Evolutionary conservation across 441 rosid genomes (phyloP), one percentile per base, ranked within the genome.

Genomic region (Pelargonium myrrhifolium): DNA sequence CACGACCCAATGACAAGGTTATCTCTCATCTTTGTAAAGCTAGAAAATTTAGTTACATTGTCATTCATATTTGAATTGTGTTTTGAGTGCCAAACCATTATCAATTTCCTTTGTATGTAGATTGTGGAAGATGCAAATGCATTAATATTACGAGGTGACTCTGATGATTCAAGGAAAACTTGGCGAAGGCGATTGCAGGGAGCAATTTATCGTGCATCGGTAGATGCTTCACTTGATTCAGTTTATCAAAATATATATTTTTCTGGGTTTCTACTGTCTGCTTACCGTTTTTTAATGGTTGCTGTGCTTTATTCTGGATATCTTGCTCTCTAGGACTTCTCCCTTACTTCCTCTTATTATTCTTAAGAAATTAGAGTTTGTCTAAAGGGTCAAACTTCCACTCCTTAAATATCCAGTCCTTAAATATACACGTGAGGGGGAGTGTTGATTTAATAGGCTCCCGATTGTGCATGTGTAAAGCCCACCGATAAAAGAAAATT

Each of bases 181-280:
- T 95, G 99, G 99, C 89, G 88, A 78, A 87, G 79, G 69, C 93
- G 93, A 68, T 82, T 95, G 82, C 98, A 86, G 78, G 92, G 92
- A 22, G 97, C 97, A 72, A 87, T 87, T 71, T 90, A 95, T 75
- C 88, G 81, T 84, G 89, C 93, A 74, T 95, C 98, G 79, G 99
- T 95, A 47, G 3, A 4, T 1, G 17, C 5, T 11, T 11, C 39
- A 35, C 39, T 35, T 12, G 53, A 45, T 45, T 45, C 53, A 9
- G 6, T 11, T 3, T 0, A 14, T 45, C 6, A 14, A 45, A 14
- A 12, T 1, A 45, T 12, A 45, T 14, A 12, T 14, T 4, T 45
- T 45, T 11, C 14, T 21, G n/a, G 35, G 35, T 58, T 58, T 58
- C 39, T 35, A 35, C 39, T 35, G 39, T 5, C 39, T 35, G 39